These are phyloP conservation scores for Clonostachys solani DNA, from an alignment of 2,329 filamentous ascomycete genomes.

Conservation along the genomic window DNA sequence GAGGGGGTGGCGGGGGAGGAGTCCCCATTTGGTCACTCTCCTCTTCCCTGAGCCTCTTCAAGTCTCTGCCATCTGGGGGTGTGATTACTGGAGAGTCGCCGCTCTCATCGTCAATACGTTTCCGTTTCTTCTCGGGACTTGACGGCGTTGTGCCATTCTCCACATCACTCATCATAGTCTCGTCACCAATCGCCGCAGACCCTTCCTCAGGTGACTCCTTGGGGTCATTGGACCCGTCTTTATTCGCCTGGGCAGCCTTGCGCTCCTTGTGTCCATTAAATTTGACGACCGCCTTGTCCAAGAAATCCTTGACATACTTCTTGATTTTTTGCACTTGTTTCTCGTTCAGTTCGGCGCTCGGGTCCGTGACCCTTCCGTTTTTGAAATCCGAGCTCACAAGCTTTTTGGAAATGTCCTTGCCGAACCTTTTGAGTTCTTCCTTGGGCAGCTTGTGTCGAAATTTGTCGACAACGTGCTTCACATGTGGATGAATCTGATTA, in stretches of 20 bases:
- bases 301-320: slow-evolving; percentile 77
- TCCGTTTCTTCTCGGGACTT: slow-evolving; percentile 58
- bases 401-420: slow-evolving; percentile 74
- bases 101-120: slow-evolving; percentile 38
- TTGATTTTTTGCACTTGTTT: slow-evolving; percentile 82
- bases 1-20: slow-evolving; percentile 42
- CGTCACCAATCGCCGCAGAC: slow-evolving; percentile 20
- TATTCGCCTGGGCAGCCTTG: slow-evolving; percentile 38
- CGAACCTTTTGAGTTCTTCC: slow-evolving; percentile 63
- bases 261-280: slow-evolving; percentile 51
- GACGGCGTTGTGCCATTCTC: slow-evolving; percentile 43
- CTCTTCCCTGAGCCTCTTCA: slow-evolving; percentile 48
- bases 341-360: slow-evolving; percentile 62
- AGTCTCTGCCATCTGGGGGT: slow-evolving; percentile 44
- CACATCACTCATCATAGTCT: slow-evolving; percentile 33
- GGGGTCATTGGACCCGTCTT: neutral
- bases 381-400: slow-evolving; percentile 91
- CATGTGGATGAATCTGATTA: slow-evolving; percentile 72
- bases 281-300: slow-evolving; percentile 81
- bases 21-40: slow-evolving; percentile 12
- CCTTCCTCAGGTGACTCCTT: neutral
- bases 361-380: slow-evolving; percentile 79
- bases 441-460: slow-evolving; percentile 84
- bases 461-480: slow-evolving; percentile 82
- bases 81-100: slow-evolving; percentile 37